Conservation (phyloP, 2,329 filamentous ascomycete genomes). For the Leptosphaerulina australis region DNA sequence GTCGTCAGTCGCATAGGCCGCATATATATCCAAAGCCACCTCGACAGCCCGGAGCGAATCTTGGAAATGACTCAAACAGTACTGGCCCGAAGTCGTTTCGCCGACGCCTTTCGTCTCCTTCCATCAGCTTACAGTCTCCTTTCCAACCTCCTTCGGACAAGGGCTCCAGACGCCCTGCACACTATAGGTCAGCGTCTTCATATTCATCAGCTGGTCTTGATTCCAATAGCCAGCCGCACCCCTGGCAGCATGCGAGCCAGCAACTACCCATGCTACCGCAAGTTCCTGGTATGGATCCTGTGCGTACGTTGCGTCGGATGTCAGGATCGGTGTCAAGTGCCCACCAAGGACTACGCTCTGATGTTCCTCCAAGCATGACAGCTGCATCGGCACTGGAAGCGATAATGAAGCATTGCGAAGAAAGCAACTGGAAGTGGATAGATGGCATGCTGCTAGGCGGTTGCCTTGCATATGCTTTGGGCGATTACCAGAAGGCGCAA, state of each 20-base stretch:
- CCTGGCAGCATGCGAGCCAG: conserved; percentile 35
- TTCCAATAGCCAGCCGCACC: conserved; percentile 24
- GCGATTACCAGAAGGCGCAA: conserved; percentile 77
- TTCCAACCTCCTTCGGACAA: conserved; percentile 31
- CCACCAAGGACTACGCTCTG: conserved; percentile 36
- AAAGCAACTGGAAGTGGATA: conserved; percentile 67
- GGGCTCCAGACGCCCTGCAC: conserved; percentile 30
- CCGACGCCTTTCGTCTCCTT: conserved; percentile 42
- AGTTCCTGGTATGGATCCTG: conserved; percentile 32
- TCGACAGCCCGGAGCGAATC: conserved; percentile 60
- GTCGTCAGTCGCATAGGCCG: conserved; percentile 56
- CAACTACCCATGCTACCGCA: conserved; percentile 33
- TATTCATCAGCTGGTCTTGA: conserved; percentile 33
- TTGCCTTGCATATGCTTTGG: conserved; percentile 88
- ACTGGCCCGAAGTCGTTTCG: conserved; percentile 40
- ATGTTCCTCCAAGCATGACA: conserved; percentile 43
- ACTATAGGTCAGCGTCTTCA: conserved; percentile 40
- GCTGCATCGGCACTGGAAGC: conserved; percentile 47
- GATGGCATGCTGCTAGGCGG: conserved; percentile 92
- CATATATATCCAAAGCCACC: conserved; percentile 68
- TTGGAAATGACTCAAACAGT: conserved; percentile 46
- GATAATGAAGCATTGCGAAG: conserved; percentile 46
- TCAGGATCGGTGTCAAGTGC: conserved; percentile 42
- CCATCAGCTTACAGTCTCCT: conserved; percentile 29
- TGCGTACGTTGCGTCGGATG: conserved; percentile 41